Base-by-base conservation (phyloP, 2,329 filamentous ascomycete genomes). In the Xylariaceae sp. region DNA sequence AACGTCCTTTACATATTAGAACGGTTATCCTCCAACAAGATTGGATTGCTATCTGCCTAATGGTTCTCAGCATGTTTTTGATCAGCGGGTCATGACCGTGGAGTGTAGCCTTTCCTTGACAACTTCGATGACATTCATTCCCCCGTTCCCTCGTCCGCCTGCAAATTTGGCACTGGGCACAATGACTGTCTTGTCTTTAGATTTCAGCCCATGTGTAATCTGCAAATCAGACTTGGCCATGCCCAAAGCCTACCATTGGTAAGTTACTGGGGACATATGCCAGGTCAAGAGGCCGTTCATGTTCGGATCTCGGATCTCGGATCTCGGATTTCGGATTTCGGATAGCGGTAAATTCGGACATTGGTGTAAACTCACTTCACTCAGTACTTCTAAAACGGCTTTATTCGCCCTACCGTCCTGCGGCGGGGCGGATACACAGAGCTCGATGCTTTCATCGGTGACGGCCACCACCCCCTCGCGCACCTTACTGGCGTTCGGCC, bases 321-420 rank as follows among this genome's bases (percentile, higher is more conserved):
- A 19, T 19, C 19, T 19, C 1, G 19, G 19, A 19, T 19, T 19
- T 19, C 19, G 19, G 19, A 19, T 19, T 19, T 19, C 29, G 27
- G 9, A 44, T 31, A 12, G 3, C 27, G 5, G 9, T 9, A 3
- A 6, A 6, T 4, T 9, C 6, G 30, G 11, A 6, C 11, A 8
- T 37, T 11, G 35, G 37, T 35, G 9, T 3, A 44, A 44, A 19
- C 31, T 32, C 44, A 57, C 83, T 64, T 81, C 73, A 59, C 85
- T 84, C 53, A 90, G 71, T 3, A 89, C 70, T 39, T 78, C 74
- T 47, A 83, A 71, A 2, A 88, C 82, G 3, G 86, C 85, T 65
- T 79, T 80, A 65, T 89, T 89, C 4, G 86, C 81, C 65, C 87
- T 83, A 11, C 85, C 85, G 11, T 88, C 83, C 57, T 78, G 76